Base-by-base conservation (phyloP, 2,329 filamentous ascomycete genomes). In the Rhynchosporium secalis region DNA sequence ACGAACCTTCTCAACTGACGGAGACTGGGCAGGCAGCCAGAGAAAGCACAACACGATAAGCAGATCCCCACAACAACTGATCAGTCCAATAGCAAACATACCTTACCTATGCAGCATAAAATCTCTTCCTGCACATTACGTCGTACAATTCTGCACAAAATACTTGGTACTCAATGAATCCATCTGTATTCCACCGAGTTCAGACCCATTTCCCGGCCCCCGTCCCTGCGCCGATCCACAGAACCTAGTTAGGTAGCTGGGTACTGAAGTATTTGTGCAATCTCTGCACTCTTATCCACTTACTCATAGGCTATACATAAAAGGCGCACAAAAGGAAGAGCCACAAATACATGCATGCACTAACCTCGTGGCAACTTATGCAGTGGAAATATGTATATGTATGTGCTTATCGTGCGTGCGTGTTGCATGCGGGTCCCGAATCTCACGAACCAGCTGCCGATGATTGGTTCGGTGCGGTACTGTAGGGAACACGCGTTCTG, bases 121-220 rank as follows among this genome's bases (percentile, higher is more conserved):
- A 63, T 56, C 48, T 65, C 61, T 62, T 33, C 29, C 47, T 51
- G 29, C 28, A 40, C 48, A 46, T 43, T 43, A 12, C 40, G 15
- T 43, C 40, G 40, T 12, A n/a, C 20, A n/a, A n/a, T n/a, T 46
- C 20, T 56, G 63, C 63, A 65, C 54, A 65, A 65, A 58, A 48
- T n/a, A 45, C 20, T 20, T 20, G 20, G 20, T 20, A 20, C 26
- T 31, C 43, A 46, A 40, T 36, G 6, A 1, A 36, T 36, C 33
- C 33, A 36, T 36, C 20, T 40, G 26, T 28, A 45, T 45, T 8
- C 47, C 7, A 6, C 47, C 10, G 29, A 10, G 6, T 7, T 26
- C 47, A 56, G 15, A 36, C 6, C 26, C 57, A 29, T 29, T 38
- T 47, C 55, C 8, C 31, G 31, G 12, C n/a, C 33, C 26, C 5